phyloP scores from a whole-genome alignment of 2,329 filamentous ascomycete species.

The Epichloe baconii region DNA sequence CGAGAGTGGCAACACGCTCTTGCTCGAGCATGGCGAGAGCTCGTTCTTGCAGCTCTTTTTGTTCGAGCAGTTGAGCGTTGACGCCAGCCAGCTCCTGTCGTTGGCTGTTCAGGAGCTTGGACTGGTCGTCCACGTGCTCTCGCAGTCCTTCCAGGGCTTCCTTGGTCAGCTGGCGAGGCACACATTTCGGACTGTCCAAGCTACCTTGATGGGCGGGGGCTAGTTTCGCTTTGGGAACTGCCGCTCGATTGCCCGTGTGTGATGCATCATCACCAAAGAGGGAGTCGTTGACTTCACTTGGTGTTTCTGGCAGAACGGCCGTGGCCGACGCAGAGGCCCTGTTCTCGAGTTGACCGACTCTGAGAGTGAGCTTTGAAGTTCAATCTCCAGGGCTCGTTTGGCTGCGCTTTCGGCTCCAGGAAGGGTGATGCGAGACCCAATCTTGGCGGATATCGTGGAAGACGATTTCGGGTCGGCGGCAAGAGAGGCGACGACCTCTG shows the following conservation, averaged over 20 bases:
- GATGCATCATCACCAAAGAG: constrained; percentile 45
- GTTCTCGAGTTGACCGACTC: constrained; percentile 73
- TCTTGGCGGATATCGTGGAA: constrained; percentile 25
- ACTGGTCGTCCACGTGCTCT: constrained; percentile 87
- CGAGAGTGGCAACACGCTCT: constrained; percentile 76
- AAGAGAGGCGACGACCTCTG: constrained; percentile 40
- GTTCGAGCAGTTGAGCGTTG: constrained; percentile 71
- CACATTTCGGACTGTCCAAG: constrained; percentile 23
- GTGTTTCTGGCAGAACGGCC: constrained; percentile 62
- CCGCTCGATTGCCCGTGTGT: constrained; percentile 27
- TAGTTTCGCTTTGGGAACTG: constrained; percentile 30
- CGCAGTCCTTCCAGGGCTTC: constrained; percentile 75
- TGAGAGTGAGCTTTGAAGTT: constrained; percentile 64
- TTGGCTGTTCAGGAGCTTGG: constrained; percentile 79
- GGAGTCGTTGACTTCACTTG: constrained; percentile 60
- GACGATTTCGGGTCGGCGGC: constrained; percentile 30
- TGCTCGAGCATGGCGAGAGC: constrained; percentile 73
- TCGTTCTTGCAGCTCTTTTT: constrained; percentile 76
- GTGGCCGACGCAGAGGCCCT: constrained; percentile 50
- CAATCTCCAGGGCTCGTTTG: constrained; percentile 69
- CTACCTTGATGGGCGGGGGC: constrained; percentile 28
- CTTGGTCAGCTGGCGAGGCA: constrained; percentile 49
- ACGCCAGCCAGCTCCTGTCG: constrained; percentile 76
- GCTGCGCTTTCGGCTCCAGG: constrained; percentile 64
- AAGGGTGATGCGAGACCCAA: constrained; percentile 46